Base-by-base conservation (phyloP, 1,139 yeast species). In the Nakaseomyces delphensis region DNA sequence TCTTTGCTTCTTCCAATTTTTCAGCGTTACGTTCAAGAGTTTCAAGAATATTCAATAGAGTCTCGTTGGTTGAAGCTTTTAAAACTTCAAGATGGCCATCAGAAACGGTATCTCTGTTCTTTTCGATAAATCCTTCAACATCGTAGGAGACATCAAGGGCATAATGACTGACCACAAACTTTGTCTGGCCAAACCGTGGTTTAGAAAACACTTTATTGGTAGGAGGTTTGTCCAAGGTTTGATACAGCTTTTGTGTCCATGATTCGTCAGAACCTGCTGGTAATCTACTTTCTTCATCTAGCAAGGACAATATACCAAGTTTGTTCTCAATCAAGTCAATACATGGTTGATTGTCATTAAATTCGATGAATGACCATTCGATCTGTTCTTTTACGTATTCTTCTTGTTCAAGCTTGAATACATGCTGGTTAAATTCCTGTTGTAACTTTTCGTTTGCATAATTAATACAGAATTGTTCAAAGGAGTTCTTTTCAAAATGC, bases 371-470 rank as follows among this genome's bases (percentile, higher is more conserved):
- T 13, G 93, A 83, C 97, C 98, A 91, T 64, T 89, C 93, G 50
- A 91, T 89, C 57, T 89, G 85, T 68, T 91, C 98, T 47, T 76
- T 76, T 40, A 87, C 73, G 62, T 91, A 91, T 60, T 91, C 96
- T 60, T 89, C 96, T 69, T 91, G 97, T 61, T 91, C 98, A 49
- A 91, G 74, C 62, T 89, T 91, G 73, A 91, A 91, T 39, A 91
- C 97, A 60, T 91, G 97, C 64, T 89, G 97, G 59, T 89, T 91
- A 65, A 91, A 91, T 62, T 89, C 97, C 66, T 91, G 98, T 65
- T 91, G 98, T 54, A 91, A 73, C 66, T 91, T 91, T 68, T 91
- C 98, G 64, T 91, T 91, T 41, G 98, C 97, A 63, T 91, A 91
- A 62, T 91, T 91, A 66, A 91, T 91, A 68, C 98, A 91, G 65